Conservation (phyloP, 2,329 filamentous ascomycete species). For the Aspergillus phoenicis region DNA sequence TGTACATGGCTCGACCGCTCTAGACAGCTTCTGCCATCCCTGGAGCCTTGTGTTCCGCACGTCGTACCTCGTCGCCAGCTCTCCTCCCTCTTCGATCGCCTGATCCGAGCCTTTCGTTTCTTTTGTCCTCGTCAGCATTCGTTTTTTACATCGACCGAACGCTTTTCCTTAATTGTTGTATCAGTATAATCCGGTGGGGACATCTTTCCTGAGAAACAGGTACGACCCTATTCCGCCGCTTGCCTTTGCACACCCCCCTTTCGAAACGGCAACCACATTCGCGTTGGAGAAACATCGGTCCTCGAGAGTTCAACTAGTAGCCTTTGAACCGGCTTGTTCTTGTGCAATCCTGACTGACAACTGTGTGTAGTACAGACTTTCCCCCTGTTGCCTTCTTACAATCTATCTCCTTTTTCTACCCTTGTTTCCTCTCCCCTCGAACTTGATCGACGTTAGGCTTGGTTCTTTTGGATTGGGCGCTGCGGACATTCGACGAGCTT, state of each 20-base stretch:
- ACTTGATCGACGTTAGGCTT: constrained; percentile 23
- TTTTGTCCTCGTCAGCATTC: constrained; percentile 28
- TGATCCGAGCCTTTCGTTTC: constrained; percentile 32
- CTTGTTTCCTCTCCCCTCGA: constrained; percentile 12
- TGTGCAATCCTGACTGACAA: constrained; percentile 30
- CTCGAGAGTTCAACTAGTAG: constrained; percentile 19
- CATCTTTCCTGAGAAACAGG: constrained; percentile 34
- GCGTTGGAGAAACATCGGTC: constrained; percentile 11
- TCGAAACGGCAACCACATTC: constrained; percentile 10
- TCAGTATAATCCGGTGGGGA: constrained; percentile 34
- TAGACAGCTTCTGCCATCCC: constrained; percentile 31
- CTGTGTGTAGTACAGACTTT: constrained; percentile 26
- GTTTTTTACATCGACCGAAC: constrained; percentile 25
- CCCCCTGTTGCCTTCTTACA: constrained; percentile 23
- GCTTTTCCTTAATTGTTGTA: constrained; percentile 34
- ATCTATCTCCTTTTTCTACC: constrained; percentile 16
- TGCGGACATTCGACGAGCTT: constrained; percentile 14
- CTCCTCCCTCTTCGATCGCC: constrained; percentile 28
- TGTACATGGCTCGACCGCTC: constrained; percentile 38
- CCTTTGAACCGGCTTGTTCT: constrained; percentile 17
- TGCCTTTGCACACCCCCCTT: constrained; percentile 12
- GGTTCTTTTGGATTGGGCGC: constrained; percentile 8
- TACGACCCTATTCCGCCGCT: constrained; percentile 18
- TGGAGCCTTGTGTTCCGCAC: constrained; percentile 31
- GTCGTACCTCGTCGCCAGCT: constrained; percentile 32